Percentiles rank a stretch among this genome's conserved stretches.
Conservation (phyloP, 1,139 yeast species). For the Meyerozyma athensensis region DNA sequence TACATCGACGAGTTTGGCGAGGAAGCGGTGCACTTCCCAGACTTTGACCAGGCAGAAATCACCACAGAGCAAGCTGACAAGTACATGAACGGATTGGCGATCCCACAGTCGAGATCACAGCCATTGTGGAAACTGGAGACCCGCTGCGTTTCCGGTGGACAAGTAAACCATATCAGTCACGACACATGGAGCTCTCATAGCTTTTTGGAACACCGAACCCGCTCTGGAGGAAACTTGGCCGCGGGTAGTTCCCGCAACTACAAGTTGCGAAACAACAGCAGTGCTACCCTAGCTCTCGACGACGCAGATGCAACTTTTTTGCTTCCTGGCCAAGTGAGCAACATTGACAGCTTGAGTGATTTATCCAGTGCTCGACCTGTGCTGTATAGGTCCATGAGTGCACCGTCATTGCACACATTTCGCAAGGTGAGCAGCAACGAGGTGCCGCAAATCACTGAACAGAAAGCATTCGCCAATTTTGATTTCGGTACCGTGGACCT, state of each 20-base stretch:
- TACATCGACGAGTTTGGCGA: conserved; percentile 24
- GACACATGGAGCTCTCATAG: conserved; percentile 25
- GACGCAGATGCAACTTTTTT: conserved; percentile 1
- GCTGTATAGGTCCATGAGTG: conserved; percentile 33
- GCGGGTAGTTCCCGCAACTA: neutral
- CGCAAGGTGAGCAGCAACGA: conserved; percentile 13
- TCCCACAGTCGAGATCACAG: neutral
- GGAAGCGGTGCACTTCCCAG: conserved; percentile 18
- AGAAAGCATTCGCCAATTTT: neutral
- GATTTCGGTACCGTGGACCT: neutral
- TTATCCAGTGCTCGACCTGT: conserved; percentile 12
- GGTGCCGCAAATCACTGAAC: neutral
- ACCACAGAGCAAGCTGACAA: conserved; percentile 1
- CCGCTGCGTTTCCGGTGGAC: conserved; percentile 1
- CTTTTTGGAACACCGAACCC: conserved; percentile 22
- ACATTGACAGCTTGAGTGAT: conserved; percentile 30
- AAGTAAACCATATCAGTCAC: conserved; percentile 2
- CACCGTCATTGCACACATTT: conserved; percentile 40
- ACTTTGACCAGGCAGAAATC: conserved; percentile 22
- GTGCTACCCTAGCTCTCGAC: conserved; percentile 1
- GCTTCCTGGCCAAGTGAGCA: conserved; percentile 8
- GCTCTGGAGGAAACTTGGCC: conserved; percentile 19
- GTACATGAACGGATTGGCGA: neutral
- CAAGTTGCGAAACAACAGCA: conserved; percentile 2
- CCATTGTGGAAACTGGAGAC: neutral